Percentiles rank a stretch among this genome's conserved stretches.
phyloP scores from a whole-genome alignment of 768 basidiomycete species.

The Podaxis pistillaris region DNA sequence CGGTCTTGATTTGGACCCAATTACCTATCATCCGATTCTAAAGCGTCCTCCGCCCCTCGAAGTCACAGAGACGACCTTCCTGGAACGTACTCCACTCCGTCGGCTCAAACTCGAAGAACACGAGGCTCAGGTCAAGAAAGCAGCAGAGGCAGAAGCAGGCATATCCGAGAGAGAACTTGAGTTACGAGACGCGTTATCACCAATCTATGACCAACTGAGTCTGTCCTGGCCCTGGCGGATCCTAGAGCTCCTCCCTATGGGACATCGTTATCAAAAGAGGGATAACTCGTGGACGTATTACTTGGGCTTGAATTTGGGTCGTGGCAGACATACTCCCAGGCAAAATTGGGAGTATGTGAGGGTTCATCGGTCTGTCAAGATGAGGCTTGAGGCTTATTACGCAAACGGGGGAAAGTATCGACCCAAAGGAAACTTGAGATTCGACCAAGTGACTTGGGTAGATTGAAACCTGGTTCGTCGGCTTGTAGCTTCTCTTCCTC shows the following conservation, averaged over 20 bases:
- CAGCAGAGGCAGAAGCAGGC: constrained; percentile 30
- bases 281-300: constrained; percentile 28
- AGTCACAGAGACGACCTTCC: constrained; percentile 15
- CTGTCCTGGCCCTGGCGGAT: constrained; percentile 59
- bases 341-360: constrained; percentile 37
- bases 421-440: constrained; percentile 35
- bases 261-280: constrained; percentile 33
- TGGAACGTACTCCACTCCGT: constrained; percentile 21
- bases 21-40: constrained; percentile 35
- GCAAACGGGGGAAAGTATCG: constrained; percentile 32
- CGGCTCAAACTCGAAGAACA: constrained; percentile 44
- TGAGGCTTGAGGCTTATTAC: constrained; percentile 50
- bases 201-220: constrained; percentile 58
- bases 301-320: constrained; percentile 32
- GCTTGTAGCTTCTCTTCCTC: neutral
- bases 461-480: constrained; percentile 24
- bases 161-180: constrained; percentile 66
- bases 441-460: constrained; percentile 32
- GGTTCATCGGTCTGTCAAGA: constrained; percentile 50
- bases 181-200: constrained; percentile 52
- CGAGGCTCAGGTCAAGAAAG: constrained; percentile 28
- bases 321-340: constrained; percentile 39
- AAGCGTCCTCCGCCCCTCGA: constrained; percentile 30
- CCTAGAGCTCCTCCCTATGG: constrained; percentile 55
- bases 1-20: constrained; percentile 36